A percentile compares a stretch with the other conserved stretches of the same genome.
Evolutionary conservation across 257 asterid genomes (phyloP).

Genomic region (Solanum pimpinellifolium): DNA sequence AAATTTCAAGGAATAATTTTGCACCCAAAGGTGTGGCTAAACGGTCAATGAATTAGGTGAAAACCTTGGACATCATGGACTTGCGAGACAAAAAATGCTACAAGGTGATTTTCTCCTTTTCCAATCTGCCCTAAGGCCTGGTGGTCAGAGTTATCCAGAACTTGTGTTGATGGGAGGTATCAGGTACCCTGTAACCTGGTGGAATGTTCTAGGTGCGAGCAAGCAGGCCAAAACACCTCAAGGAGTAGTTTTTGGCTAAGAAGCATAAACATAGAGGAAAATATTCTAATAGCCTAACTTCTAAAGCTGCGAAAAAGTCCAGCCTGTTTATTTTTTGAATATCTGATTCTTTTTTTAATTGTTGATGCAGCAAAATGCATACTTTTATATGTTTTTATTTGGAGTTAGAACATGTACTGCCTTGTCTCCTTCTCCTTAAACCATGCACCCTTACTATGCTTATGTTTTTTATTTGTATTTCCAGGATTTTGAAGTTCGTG

Average conservation of each 20-base stretch:
- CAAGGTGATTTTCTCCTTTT: not conserved
- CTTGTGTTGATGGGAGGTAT: not conserved
- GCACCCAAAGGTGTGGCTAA: not conserved
- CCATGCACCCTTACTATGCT: not conserved
- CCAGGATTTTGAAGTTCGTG: conserved; percentile 88
- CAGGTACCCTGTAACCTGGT: not conserved
- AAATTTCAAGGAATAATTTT: not conserved
- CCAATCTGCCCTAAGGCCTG: not conserved
- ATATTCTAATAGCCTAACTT: not conserved
- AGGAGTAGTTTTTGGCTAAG: not conserved
- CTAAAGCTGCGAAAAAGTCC: not conserved
- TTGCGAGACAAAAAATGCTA: not conserved
- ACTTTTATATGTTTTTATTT: not conserved
- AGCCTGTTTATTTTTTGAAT: not conserved
- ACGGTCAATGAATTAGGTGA: not conserved
- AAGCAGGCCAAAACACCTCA: not conserved
- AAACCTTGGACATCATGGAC: not conserved
- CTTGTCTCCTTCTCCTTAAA: not conserved
- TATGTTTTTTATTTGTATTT: not conserved
- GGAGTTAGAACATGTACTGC: not conserved
- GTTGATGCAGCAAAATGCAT: not conserved
- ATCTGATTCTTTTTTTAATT: not conserved
- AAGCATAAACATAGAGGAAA: not conserved
- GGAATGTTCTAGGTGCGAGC: not conserved
- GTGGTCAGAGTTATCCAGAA: not conserved